Evolutionary conservation across 139 green algal species (phyloP), one percentile per base, ranked within the genome.

Genomic region (Yamagishiella unicocca): DNA sequence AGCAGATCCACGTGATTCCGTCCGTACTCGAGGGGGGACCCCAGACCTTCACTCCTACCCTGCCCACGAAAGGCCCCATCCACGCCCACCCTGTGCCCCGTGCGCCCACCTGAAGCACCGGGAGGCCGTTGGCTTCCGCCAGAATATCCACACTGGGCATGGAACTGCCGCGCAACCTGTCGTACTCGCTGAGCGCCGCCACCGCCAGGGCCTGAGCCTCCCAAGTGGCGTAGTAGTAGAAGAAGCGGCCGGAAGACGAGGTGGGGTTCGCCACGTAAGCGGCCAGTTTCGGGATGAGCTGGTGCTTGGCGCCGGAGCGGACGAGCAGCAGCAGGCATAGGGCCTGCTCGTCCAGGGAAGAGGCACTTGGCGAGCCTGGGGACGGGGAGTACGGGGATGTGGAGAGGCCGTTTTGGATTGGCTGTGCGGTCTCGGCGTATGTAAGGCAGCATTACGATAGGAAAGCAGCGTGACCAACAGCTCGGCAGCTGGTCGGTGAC

Each of bases 161-260:
- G 0, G 73, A 45, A 33, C 29, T 85, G 84, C 85, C 85, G 8
- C 61, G 73, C 0, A 66, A 80, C 9, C 50, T n/a, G 82, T 94
- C 92, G 89, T 94, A 94, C 31, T 54, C 45, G 0, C 73, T 55
- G 3, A 94, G 71, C 27, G 90, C 90, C 43, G 62, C 55, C 7
- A 71, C 70, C 29, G 66, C 58, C 38, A 74, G 38, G 4, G 38
- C 38, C 54, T 84, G 77, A 9, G 25, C 27, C 5, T 9, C 37
- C 12, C 25, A 83, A 0, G 76, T 38, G 25, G 76, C 29, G 22
- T n/a, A 58, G n/a, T 25, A 53, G 25, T 35, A 55, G 17, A 61
- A 42, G 19, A 6, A 6, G 31, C 35, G 43, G 4, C 37, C 74
- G 1, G n/a, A 45, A 8, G 46, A 46, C 19, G 53, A 25, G 2